Evolutionary conservation across 2,329 filamentous ascomycete genomes (phyloP).

Genomic region (Paecilomyces variotii): DNA sequence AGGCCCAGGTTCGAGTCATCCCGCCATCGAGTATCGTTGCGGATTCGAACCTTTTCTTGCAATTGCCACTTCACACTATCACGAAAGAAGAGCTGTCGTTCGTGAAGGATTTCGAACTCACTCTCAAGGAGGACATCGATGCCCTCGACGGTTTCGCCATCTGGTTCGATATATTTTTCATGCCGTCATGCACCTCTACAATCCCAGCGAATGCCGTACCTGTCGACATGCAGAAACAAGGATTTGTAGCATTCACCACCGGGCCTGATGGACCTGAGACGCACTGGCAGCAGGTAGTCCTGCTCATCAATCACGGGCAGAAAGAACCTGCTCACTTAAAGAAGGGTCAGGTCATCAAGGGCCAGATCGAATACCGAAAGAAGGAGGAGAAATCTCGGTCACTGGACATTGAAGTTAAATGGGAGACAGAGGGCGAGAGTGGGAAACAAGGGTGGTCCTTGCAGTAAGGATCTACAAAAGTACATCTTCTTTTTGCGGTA

Average conservation of each 20-base stretch:
- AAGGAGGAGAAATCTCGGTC: slow-evolving; percentile 62
- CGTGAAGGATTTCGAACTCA: slow-evolving; percentile 57
- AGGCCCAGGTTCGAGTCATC: slow-evolving; percentile 70
- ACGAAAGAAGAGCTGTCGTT: slow-evolving; percentile 68
- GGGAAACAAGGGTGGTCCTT: slow-evolving; percentile 35
- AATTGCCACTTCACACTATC: slow-evolving; percentile 68
- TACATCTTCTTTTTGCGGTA: slow-evolving; percentile 2
- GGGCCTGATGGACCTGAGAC: slow-evolving; percentile 69
- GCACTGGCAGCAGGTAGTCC: slow-evolving; percentile 82
- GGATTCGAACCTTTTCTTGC: slow-evolving; percentile 57
- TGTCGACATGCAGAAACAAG: slow-evolving; percentile 55
- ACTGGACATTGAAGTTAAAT: slow-evolving; percentile 56
- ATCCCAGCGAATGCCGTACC: slow-evolving; percentile 50
- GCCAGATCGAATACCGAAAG: slow-evolving; percentile 63
- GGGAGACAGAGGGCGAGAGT: slow-evolving; percentile 44
- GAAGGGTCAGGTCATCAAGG: slow-evolving; percentile 52
- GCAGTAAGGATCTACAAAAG: slow-evolving; percentile 17
- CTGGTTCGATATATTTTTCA: slow-evolving; percentile 94
- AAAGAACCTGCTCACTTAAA: slow-evolving; percentile 41
- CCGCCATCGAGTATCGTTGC: slow-evolving; percentile 47
- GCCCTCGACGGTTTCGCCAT: slow-evolving; percentile 77
- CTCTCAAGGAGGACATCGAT: slow-evolving; percentile 54
- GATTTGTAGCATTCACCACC: slow-evolving; percentile 74
- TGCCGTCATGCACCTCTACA: slow-evolving; percentile 47
- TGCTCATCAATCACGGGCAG: slow-evolving; percentile 56